A percentile compares a stretch with the other conserved stretches of the same genome.
These are phyloP conservation scores for Eleusine coracana DNA, from an alignment of 176 grass and related monocot genomes.

Conservation along the genomic window DNA sequence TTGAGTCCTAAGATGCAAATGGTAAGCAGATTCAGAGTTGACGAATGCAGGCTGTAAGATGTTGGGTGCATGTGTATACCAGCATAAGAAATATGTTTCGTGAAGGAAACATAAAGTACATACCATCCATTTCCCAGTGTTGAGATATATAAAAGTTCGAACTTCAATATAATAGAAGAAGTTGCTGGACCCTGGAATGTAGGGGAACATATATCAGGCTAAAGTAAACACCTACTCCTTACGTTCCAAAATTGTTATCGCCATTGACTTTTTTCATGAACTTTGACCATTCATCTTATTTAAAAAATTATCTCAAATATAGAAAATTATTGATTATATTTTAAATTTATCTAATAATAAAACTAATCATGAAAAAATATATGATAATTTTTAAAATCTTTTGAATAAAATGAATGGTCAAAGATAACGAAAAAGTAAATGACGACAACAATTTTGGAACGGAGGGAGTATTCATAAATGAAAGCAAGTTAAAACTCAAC, in stretches of 20 bases:
- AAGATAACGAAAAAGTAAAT: too few species aligned
- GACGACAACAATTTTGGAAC: too few species aligned
- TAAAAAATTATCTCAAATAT: too few species aligned
- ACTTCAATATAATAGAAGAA: slow-evolving; percentile 82
- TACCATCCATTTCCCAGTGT: slow-evolving; percentile 55
- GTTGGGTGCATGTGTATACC: neutral
- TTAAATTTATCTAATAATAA: too few species aligned
- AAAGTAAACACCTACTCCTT: neutral
- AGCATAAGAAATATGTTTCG: neutral
- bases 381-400: too few species aligned
- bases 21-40: slow-evolving; percentile 35
- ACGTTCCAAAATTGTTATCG: too few species aligned
- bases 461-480: slow-evolving; percentile 21
- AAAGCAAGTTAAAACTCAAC: slow-evolving; percentile 46
- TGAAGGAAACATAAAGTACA: slow-evolving; percentile 17
- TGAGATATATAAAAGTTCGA: slow-evolving; percentile 80
- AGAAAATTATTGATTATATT: too few species aligned
- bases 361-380: too few species aligned
- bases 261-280: too few species aligned
- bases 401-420: too few species aligned
- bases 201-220: slow-evolving; percentile 27
- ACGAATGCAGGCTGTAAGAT: slow-evolving; percentile 26
- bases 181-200: slow-evolving; percentile 66
- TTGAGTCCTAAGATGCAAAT: slow-evolving; percentile 65
- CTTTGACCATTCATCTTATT: too few species aligned